Evolutionary conservation across 129 eudicot species (phyloP), one percentile per base, ranked within the genome.

Genomic region (Saussurea involucrata): DNA sequence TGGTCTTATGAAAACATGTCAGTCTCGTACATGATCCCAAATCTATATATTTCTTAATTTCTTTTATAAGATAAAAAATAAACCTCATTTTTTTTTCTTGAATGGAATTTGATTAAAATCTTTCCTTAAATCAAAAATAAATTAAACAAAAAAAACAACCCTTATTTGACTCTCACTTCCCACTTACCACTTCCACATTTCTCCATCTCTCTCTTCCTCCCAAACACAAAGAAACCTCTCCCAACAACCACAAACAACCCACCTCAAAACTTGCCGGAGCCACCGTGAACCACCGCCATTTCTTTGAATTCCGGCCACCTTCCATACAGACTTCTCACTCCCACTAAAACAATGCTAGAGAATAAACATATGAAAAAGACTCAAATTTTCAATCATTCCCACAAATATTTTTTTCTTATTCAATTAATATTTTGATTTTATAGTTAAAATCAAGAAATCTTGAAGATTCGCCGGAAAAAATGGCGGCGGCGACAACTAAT

Each of bases 271-370:
- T 79, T 76, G 69, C 86, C 85, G 90, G 81, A 70, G 76, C 87
- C 84, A 46, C 84, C 87, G 86, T 86, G 96, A 71, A 65, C 78
- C 80, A 24, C 84, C 88, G 75, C 33, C 76, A 49, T 12, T 17
- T 71, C 78, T 74, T 37, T 63, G 29, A 83, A 32, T 40, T 83
- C 72, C 86, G 60, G 83, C 87, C 80, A 67, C 84, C 20, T 22
- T 66, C 79, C 32, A 73, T 66, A 24, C 75, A 71, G 37, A 71
- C 81, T 18, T 34, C 58, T 58, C 15, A 29, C 66, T 20, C 60
- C 78, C 9, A 1, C 58, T 31, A 27, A 58, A 63, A 76, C 32
- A 76, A 82, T 66, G 84, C 69, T 36, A 72, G 6, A 3, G n/a
- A 24, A 21, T 37, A 60, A 17, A 31, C 53, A 66, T 25, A 78